These are phyloP conservation scores for Pythium scleroteichum DNA, from an alignment of 352 stramenopile species.

Conservation along the genomic window DNA sequence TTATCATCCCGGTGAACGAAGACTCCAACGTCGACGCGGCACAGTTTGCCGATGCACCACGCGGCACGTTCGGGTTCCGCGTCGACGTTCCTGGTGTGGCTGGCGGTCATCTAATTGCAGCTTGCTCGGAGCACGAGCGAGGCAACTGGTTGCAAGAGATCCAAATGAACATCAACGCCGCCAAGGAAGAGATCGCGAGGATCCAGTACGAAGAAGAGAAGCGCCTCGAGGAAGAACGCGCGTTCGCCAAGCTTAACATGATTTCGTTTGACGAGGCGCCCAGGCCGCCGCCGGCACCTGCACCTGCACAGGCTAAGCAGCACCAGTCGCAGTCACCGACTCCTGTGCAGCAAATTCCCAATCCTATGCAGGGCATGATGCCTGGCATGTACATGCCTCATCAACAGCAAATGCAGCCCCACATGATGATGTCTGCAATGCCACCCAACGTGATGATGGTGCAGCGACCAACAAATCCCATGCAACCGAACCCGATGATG, in stretches of 20 bases:
- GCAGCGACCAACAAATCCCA: background rate
- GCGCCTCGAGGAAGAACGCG: slow-evolving; percentile 46
- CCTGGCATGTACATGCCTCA: slow-evolving; percentile 3
- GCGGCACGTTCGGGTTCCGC: slow-evolving; percentile 59
- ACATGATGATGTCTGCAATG: background rate
- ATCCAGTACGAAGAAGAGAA: slow-evolving; percentile 61
- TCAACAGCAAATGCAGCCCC: background rate
- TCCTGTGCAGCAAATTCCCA: slow-evolving; percentile 15
- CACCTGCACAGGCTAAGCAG: slow-evolving; percentile 19
- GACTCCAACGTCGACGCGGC: slow-evolving; percentile 47
- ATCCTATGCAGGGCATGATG: slow-evolving; percentile 6
- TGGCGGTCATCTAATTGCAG: slow-evolving; percentile 59
- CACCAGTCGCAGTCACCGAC: slow-evolving; percentile 25
- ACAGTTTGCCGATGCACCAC: slow-evolving; percentile 49
- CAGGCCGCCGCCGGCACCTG: background rate
- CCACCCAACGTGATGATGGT: slow-evolving; percentile 18
- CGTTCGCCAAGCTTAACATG: slow-evolving; percentile 77
- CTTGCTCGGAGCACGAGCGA: slow-evolving; percentile 63
- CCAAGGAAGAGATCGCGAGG: slow-evolving; percentile 35
- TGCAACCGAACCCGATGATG: slow-evolving; percentile 14
- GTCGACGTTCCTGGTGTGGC: slow-evolving; percentile 62
- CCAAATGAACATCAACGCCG: slow-evolving; percentile 61
- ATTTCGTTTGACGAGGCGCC: slow-evolving; percentile 70
- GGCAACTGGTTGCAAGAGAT: slow-evolving; percentile 80
- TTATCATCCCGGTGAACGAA: slow-evolving; percentile 79